Conservation (phyloP, 768 basidiomycete genomes). For the Rhodosporidiobolus sp. region DNA sequence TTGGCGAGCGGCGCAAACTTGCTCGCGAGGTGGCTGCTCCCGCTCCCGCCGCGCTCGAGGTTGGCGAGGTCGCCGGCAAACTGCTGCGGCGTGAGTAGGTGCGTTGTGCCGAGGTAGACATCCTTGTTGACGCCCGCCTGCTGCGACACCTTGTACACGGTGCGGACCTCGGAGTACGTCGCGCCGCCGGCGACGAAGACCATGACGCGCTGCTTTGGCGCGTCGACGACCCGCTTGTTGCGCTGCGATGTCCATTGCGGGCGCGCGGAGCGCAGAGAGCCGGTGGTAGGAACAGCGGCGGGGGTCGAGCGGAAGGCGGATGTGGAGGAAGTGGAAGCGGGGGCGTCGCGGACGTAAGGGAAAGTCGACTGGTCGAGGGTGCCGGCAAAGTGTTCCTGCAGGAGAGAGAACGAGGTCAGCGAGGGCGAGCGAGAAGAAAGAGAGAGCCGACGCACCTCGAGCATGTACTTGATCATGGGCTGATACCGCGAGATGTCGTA, state of each 20-base stretch:
- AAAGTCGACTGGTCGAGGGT: constrained; percentile 75
- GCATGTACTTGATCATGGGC: constrained; percentile 70
- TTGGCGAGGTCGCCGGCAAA: constrained; percentile 85
- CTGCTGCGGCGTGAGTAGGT: constrained; percentile 72
- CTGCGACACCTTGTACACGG: constrained; percentile 74
- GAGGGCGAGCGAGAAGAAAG: not conserved
- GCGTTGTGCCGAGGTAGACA: constrained; percentile 89
- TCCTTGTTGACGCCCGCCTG: constrained; percentile 66
- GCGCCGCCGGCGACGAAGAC: constrained; percentile 92
- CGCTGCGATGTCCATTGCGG: constrained; percentile 43
- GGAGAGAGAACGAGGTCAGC: not conserved
- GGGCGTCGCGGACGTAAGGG: constrained; percentile 80
- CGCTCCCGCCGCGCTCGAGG: constrained; percentile 80
- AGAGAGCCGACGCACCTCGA: constrained; percentile 62
- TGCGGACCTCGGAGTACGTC: constrained; percentile 91
- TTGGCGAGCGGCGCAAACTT: constrained; percentile 30
- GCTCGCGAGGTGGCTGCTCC: constrained; percentile 60
- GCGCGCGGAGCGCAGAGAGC: constrained; percentile 70
- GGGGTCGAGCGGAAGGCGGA: constrained; percentile 50
- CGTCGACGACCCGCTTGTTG: constrained; percentile 53
- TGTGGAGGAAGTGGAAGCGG: constrained; percentile 50
- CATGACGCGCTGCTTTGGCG: constrained; percentile 65
- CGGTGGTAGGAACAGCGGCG: constrained; percentile 48
- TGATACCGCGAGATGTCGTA: constrained; percentile 94
- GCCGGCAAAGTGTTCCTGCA: constrained; percentile 74